Evolutionary conservation across 768 basidiomycete species (phyloP).

Genomic region (Sporobolomyces roseus): DNA sequence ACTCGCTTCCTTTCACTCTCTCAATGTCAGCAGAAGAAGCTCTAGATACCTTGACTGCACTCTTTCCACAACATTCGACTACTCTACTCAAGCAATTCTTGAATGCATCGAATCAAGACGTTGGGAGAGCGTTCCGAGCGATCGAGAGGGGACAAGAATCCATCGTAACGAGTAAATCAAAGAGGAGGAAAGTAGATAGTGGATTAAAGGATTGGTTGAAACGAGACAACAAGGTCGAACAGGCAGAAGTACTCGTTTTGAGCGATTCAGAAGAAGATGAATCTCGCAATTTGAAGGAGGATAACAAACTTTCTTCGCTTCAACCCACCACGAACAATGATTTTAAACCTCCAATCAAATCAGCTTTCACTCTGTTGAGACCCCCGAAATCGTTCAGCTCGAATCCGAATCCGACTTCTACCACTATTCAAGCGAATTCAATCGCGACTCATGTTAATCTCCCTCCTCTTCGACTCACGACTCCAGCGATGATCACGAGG

Average conservation of each 20-base stretch:
- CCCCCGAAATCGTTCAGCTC: background rate
- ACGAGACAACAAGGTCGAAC: background rate
- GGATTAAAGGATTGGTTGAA: constrained; percentile 12
- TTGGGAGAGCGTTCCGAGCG: constrained; percentile 21
- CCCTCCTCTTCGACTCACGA: constrained; percentile 33
- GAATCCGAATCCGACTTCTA: background rate
- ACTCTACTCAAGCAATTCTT: background rate
- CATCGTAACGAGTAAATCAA: background rate
- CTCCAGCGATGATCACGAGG: constrained; percentile 28
- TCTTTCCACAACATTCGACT: background rate
- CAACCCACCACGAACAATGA: too few species aligned
- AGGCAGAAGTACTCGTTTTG: constrained; percentile 6
- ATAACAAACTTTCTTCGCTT: background rate
- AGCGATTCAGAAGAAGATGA: constrained; percentile 20
- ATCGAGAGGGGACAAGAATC: background rate
- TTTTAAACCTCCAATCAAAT: background rate
- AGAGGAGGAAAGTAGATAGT: background rate
- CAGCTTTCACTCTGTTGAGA: constrained; percentile 15
- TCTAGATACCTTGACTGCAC: constrained; percentile 1
- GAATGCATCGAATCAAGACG: constrained; percentile 3
- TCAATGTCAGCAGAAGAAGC: background rate
- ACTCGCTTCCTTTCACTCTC: background rate
- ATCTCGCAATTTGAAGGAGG: too few species aligned
- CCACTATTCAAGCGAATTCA: constrained; percentile 11
- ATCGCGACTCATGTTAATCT: constrained; percentile 25